A percentile compares a stretch with the other conserved stretches of the same genome.
These are phyloP conservation scores for Brassica nigra DNA, from an alignment of 345 rosid genomes.

Conservation along the genomic window DNA sequence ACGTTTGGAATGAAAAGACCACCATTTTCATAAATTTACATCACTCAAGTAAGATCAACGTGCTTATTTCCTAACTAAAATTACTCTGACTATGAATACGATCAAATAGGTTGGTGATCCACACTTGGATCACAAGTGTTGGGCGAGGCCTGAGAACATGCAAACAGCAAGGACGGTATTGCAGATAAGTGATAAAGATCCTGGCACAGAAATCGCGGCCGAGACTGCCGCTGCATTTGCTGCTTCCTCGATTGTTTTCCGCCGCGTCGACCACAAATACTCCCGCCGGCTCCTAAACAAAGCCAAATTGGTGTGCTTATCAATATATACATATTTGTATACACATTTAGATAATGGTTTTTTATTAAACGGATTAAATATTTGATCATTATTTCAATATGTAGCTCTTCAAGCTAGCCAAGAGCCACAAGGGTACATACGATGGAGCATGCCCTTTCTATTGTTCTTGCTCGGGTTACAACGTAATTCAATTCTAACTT, in stretches of 20 bases:
- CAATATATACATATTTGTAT: background rate
- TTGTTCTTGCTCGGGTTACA: constrained; percentile 88
- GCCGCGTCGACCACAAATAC: constrained; percentile 50
- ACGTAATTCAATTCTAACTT: constrained; percentile 47
- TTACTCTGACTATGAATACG: constrained; percentile 3
- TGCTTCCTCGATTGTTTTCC: constrained; percentile 72
- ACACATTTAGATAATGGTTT: background rate
- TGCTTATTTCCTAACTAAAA: background rate
- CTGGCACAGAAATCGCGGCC: constrained; percentile 86
- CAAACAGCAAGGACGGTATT: constrained; percentile 70
- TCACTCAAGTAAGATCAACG: background rate
- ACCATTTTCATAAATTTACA: background rate
- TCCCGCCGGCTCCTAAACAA: constrained; percentile 77
- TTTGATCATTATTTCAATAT: constrained; percentile 3
- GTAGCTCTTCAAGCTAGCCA: constrained; percentile 77
- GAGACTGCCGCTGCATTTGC: constrained; percentile 88
- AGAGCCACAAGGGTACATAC: constrained; percentile 64
- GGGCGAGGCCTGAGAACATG: constrained; percentile 87
- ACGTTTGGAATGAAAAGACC: background rate
- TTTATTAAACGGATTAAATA: background rate
- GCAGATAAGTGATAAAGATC: constrained; percentile 48
- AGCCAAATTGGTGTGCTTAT: constrained; percentile 58
- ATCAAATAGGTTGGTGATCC: constrained; percentile 77
- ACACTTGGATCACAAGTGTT: constrained; percentile 68
- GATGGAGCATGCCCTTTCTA: constrained; percentile 98